phyloP scores from a whole-genome alignment of 208 protist species.

The Leishmania turanica region DNA sequence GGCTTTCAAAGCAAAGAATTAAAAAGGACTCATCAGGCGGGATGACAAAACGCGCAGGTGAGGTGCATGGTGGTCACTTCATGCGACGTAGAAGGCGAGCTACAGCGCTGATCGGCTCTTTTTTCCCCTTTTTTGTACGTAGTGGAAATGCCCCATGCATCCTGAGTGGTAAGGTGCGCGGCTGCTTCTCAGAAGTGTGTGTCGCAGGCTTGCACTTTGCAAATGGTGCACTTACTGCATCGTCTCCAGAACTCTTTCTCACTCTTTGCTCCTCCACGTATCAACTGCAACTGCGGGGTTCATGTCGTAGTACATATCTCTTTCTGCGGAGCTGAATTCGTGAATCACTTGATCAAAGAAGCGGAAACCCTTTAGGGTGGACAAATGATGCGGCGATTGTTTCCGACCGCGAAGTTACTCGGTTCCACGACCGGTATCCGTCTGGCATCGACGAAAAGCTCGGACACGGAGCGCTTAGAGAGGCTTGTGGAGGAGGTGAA shows the following conservation, averaged over 20 bases:
- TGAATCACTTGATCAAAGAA: background rate
- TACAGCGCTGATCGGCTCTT: background rate
- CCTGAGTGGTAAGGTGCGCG: background rate
- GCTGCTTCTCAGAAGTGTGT: background rate
- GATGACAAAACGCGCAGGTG: background rate
- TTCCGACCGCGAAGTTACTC: background rate
- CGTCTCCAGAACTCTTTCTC: background rate
- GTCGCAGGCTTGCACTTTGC: too few species aligned
- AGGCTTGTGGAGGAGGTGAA: constrained; percentile 33
- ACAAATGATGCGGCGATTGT: constrained; percentile 8
- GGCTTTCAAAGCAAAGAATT: background rate
- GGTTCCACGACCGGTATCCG: background rate
- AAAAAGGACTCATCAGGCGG: background rate
- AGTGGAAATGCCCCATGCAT: background rate
- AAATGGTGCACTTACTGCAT: background rate
- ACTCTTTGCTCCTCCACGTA: background rate
- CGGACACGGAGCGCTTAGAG: constrained; percentile 18
- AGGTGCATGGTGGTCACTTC: background rate
- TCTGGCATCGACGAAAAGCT: background rate
- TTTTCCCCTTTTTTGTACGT: background rate
- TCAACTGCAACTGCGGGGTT: background rate
- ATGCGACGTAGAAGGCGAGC: background rate
- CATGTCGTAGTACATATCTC: background rate
- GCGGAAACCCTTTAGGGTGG: background rate
- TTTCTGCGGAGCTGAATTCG: background rate